Evolutionary conservation across 176 grass and related monocot genomes (phyloP), one percentile per base, ranked within the genome.

Genomic region (Saccharum officinarum): DNA sequence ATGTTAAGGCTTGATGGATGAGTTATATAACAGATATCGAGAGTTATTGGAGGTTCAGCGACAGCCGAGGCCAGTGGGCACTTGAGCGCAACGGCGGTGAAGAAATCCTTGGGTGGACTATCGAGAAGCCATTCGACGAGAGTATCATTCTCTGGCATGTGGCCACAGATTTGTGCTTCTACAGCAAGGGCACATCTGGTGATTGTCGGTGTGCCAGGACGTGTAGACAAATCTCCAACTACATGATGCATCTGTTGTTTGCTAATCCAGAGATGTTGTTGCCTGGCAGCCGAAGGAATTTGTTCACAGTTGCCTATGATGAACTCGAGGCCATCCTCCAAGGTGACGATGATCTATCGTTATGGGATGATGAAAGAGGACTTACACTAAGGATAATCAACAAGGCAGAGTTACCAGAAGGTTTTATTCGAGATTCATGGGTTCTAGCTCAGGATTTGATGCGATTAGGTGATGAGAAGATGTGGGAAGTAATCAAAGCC

Each of bases 301-400:
- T 71, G 10, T 23, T 42, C 38, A 71, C 20, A 3, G 10, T 0
- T 42, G 38, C 68, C 5, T 23, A 39, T 9, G 4, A 42, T 0
- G 10, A 71, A 44, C 10, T 71, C 5, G 11, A 25, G 3, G 0
- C 0, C 8, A 71, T 71, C 13, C 34, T 14, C 55, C 4, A 2
- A 2, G 10, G 13, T 28, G n/a, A n/a, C n/a, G 12, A 40, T 0
- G 17, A 40, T 41, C 9, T 8, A 15, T n/a, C n/a, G n/a, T n/a
- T n/a, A n/a, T n/a, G n/a, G n/a, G n/a, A n/a, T n/a, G n/a, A n/a
- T 0, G 0, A 8, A 0, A 5, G 1, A 30, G 4, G 39, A 15
- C 1, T 73, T 44, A n/a, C 17, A 20, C 25, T n/a, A 31, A 2
- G 0, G 37, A 73, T 83, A 31, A 22, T 83, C 2, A 3, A 12